These are phyloP conservation scores for Chenopodium album DNA, from an alignment of 148 eudicot genomes.

Conservation along the genomic window DNA sequence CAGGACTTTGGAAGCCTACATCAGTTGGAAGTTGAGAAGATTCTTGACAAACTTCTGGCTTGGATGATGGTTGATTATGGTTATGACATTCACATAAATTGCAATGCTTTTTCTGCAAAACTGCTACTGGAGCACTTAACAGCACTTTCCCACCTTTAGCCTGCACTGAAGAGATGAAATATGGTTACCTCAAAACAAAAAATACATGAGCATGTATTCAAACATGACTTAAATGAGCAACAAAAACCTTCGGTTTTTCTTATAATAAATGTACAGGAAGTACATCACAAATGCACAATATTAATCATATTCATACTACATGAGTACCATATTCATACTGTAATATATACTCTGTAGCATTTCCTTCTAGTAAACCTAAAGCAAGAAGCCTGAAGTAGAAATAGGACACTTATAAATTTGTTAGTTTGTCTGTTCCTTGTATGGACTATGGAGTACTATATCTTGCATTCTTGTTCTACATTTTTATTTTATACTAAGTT, in stretches of 20 bases:
- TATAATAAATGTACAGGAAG: not conserved
- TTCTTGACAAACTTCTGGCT: slow-evolving; percentile 22
- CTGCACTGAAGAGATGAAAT: slow-evolving; percentile 64
- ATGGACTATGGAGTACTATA: not conserved
- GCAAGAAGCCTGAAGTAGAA: not conserved
- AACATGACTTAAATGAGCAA: not conserved
- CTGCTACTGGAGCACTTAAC: slow-evolving; percentile 37
- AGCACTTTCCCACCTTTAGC: slow-evolving; percentile 53
- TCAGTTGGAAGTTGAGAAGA: slow-evolving; percentile 35
- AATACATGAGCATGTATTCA: not conserved
- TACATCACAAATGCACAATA: not conserved
- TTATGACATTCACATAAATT: slow-evolving; percentile 37
- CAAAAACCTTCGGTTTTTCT: not conserved
- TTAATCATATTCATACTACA: not conserved
- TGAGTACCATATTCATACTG: not conserved
- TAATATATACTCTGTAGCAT: not conserved
- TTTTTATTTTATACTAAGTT: too few relatives aligned
- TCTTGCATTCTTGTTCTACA: not conserved
- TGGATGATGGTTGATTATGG: slow-evolving; percentile 32
- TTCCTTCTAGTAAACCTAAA: not conserved
- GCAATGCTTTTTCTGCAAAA: slow-evolving; percentile 50
- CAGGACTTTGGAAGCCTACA: slow-evolving; percentile 28
- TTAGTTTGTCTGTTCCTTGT: not conserved
- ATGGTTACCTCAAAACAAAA: slow-evolving; percentile 38
- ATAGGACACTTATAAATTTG: not conserved